These are phyloP conservation scores for Inonotus obliquus DNA, from an alignment of 1,284 basidiomycete species.

Conservation along the genomic window DNA sequence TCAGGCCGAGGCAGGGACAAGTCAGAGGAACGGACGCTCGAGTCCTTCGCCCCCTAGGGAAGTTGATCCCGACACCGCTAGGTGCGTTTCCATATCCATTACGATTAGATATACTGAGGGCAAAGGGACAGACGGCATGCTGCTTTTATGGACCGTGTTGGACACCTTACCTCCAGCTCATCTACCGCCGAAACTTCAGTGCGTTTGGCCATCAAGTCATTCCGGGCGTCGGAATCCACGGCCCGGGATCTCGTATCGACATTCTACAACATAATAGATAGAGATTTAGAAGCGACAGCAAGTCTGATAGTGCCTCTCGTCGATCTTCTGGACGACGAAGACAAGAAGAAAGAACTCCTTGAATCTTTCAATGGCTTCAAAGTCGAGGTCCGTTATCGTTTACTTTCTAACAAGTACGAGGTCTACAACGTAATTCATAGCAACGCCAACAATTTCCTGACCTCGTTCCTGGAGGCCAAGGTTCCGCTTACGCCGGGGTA, in stretches of 20 bases:
- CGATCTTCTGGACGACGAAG: slow-evolving; percentile 78
- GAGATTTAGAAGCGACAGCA: slow-evolving; percentile 71
- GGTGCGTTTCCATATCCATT: slow-evolving; percentile 37
- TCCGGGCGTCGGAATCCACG: slow-evolving; percentile 72
- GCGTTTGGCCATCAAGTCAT: slow-evolving; percentile 78
- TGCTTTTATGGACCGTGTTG: slow-evolving; percentile 65
- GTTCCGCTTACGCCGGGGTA: slow-evolving; percentile 71
- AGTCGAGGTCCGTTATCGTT: slow-evolving; percentile 57
- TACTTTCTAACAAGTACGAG: not conserved
- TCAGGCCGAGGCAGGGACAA: slow-evolving; percentile 30
- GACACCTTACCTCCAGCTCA: slow-evolving; percentile 65
- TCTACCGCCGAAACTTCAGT: slow-evolving; percentile 72
- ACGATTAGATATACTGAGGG: not conserved
- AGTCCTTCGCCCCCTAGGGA: slow-evolving; percentile 46
- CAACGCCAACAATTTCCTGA: slow-evolving; percentile 84
- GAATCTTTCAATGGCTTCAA: slow-evolving; percentile 81
- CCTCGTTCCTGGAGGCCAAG: slow-evolving; percentile 55
- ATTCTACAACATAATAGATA: slow-evolving; percentile 80
- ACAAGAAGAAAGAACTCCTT: slow-evolving; percentile 76
- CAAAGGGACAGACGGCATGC: slow-evolving; percentile 54
- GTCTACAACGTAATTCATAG: slow-evolving; percentile 33
- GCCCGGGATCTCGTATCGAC: slow-evolving; percentile 86
- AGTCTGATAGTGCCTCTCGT: slow-evolving; percentile 77
- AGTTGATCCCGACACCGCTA: slow-evolving; percentile 46
- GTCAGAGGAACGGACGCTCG: slow-evolving; percentile 32